Base-by-base conservation (phyloP, 2,329 filamentous ascomycete species). In the Colletotrichum sp. region DNA sequence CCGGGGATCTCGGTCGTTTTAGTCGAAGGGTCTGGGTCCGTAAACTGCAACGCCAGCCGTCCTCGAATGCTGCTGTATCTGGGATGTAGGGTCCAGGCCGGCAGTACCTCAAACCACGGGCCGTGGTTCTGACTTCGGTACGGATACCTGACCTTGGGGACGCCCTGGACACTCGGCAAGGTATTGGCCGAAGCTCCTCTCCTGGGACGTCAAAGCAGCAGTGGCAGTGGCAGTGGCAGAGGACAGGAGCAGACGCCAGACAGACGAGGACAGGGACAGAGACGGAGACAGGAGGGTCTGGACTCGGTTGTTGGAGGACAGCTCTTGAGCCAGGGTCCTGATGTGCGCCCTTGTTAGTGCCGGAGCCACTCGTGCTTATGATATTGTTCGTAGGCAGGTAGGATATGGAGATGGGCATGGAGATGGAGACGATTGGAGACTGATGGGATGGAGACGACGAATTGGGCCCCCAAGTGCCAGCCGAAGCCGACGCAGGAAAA, bases 331-430 rank as follows among this genome's bases (percentile, higher is more conserved):
- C 48, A 75, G 73, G 73, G 73, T 75, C 73, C 65, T 73, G 58
- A 38, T 73, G 73, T 67, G 48, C 58, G 73, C 73, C 73, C 70
- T 75, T 52, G 64, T 75, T 75, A 73, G 70, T 68, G 56, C 43
- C 73, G 70, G 64, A 66, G 69, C 70, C 66, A 68, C 56, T 68
- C 73, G 73, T 75, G 73, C 70, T 58, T 73, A 68, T 48, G 62
- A 73, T 64, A 48, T 67, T 64, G 73, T 34, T 64, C 34, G 28
- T 67, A 65, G 70, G 73, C 64, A 26, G 60, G 73, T 56, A 75
- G 69, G 55, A 65, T 38, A 65, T 65, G 62, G 61, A 66, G 68
- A 75, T 71, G 55, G 52, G 32, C 61, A 36, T 62, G 32, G 30
- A 70, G 58, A 70, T 74, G 72, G 68, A 34, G 70, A 73, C 43